Conservation (phyloP, 2,329 filamentous ascomycete genomes). For the Emericellopsis cladophorae region DNA sequence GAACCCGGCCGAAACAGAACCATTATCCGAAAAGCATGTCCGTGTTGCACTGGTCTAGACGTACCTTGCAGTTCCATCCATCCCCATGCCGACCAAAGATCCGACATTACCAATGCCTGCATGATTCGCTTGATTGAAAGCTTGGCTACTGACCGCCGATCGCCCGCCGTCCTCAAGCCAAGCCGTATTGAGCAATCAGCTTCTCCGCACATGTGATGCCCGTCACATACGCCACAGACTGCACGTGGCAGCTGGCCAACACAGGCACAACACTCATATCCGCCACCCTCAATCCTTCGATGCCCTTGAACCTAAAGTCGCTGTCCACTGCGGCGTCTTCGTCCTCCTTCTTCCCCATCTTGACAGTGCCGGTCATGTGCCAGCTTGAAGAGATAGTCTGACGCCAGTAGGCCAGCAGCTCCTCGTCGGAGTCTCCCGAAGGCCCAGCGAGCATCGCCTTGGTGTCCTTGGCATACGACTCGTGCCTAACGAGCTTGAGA, state of each 20-base stretch:
- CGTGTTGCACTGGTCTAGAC: too few species aligned
- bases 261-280: constrained; percentile 40
- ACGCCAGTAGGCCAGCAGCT: constrained; percentile 32
- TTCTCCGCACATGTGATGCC: constrained; percentile 37
- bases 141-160: too few species aligned
- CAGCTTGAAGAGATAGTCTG: constrained; percentile 31
- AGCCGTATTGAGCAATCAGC: constrained; percentile 4
- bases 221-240: constrained; percentile 39
- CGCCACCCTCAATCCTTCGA: constrained; percentile 33
- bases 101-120: too few species aligned
- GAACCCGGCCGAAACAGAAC: too few species aligned
- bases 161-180: too few species aligned
- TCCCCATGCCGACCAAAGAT: too few species aligned
- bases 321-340: constrained; percentile 32
- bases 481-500: constrained; percentile 4
- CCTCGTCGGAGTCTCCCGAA: constrained; percentile 34
- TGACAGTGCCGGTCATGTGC: constrained; percentile 43
- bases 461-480: constrained; percentile 29
- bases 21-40: too few species aligned
- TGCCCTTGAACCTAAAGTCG: constrained; percentile 32
- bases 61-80: too few species aligned
- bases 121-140: too few species aligned
- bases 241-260: constrained; percentile 35
- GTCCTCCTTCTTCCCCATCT: constrained; percentile 36
- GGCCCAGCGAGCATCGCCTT: constrained; percentile 27